phyloP scores from a whole-genome alignment of 2,329 filamentous ascomycete genomes.

The Raffaelea albimanens region DNA sequence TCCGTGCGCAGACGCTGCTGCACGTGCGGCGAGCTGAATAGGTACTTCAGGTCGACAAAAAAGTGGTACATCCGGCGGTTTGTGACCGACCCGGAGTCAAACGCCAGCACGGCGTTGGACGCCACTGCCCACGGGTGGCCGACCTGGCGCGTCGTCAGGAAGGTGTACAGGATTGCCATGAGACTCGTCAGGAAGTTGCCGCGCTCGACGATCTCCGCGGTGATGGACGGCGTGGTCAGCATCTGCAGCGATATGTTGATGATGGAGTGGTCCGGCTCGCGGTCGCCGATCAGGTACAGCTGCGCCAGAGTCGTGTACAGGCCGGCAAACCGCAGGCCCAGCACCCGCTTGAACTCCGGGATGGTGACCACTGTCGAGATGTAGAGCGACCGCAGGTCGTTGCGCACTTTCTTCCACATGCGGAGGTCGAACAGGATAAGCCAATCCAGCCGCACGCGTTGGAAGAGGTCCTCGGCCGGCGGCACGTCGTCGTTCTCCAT shows the following conservation, averaged over 20 bases:
- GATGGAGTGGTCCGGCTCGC: constrained; percentile 95
- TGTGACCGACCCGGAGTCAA: constrained; percentile 89
- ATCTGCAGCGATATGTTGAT: constrained; percentile 96
- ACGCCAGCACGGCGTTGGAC: constrained; percentile 76
- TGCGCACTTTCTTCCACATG: constrained; percentile 92
- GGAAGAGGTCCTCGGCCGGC: constrained; percentile 77
- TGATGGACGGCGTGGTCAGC: constrained; percentile 88
- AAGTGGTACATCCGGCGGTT: constrained; percentile 97
- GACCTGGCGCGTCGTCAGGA: constrained; percentile 90
- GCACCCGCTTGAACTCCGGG: constrained; percentile 87
- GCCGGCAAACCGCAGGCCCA: constrained; percentile 88
- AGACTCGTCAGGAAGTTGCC: constrained; percentile 94
- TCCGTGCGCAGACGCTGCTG: constrained; percentile 76
- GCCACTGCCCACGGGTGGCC: constrained; percentile 87
- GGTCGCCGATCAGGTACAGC: constrained; percentile 88
- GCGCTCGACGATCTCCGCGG: constrained; percentile 85
- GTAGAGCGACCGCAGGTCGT: constrained; percentile 84
- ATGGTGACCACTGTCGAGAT: constrained; percentile 95
- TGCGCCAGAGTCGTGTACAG: constrained; percentile 91
- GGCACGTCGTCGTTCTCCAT: constrained; percentile 52
- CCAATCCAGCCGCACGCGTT: constrained; percentile 85
- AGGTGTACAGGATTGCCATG: constrained; percentile 94
- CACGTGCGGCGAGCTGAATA: constrained; percentile 81
- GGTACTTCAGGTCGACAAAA: constrained; percentile 86
- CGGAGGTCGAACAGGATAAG: constrained; percentile 88